phyloP scores from a whole-genome alignment of 805 yeast species.

The Candida cerambycidarum region DNA sequence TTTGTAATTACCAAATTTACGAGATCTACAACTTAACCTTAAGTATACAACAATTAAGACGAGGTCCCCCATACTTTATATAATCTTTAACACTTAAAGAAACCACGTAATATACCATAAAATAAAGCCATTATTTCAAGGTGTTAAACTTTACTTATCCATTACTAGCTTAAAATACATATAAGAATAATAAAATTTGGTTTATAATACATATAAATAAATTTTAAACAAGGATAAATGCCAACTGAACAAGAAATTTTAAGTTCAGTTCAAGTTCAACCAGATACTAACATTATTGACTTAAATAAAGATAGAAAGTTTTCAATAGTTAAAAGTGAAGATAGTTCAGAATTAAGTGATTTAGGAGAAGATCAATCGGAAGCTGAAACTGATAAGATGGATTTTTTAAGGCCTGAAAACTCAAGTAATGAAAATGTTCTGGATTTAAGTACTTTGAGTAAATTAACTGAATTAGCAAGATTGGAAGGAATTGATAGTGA shows the following conservation, averaged over 20 bases:
- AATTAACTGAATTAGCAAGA: constrained; percentile 43
- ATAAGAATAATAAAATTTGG: too few species aligned
- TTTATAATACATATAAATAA: neutral
- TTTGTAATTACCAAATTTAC: neutral
- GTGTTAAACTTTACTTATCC: too few species aligned
- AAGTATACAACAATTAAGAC: neutral
- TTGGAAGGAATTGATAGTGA: constrained; percentile 38
- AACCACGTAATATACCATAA: too few species aligned
- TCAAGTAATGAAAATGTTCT: constrained; percentile 22
- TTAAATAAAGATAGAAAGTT: constrained; percentile 4
- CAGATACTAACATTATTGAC: constrained; percentile 1
- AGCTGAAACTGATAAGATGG: constrained; percentile 91
- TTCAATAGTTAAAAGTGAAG: constrained; percentile 16
- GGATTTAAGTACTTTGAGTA: constrained; percentile 40
- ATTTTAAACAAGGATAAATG: neutral
- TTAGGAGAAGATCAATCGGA: constrained; percentile 69
- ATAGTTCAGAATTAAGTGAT: constrained; percentile 48
- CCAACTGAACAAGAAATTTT: constrained; percentile 4
- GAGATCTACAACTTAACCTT: neutral
- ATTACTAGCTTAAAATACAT: too few species aligned
- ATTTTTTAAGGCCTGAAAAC: constrained; percentile 40
- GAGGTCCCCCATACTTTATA: too few species aligned
- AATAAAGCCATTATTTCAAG: too few species aligned
- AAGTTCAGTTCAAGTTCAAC: constrained; percentile 1
- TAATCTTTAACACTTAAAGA: too few species aligned